Base-by-base conservation (phyloP, 2,329 filamentous ascomycete genomes). In the Aspergillus sp. region DNA sequence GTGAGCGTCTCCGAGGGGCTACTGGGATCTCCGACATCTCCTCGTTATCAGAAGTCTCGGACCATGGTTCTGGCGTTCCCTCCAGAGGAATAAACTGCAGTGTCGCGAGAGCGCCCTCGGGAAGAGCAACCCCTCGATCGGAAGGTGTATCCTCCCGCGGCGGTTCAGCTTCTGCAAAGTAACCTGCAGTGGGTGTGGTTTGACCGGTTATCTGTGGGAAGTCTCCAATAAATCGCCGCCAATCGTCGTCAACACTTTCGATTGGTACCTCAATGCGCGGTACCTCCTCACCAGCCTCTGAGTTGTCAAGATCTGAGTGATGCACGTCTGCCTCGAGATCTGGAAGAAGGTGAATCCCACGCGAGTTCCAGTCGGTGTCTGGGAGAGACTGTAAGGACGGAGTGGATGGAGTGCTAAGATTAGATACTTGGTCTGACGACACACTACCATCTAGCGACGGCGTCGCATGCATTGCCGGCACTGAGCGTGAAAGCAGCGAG, bases 381-480 rank as follows among this genome's bases (percentile, higher is more conserved):
- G 81, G 77, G 37, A 81, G 79, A 9, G 79, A 78, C 31, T 76
- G 85, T 63, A 90, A 82, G 59, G 93, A 83, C 14, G 93, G 93
- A 0, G 93, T 97, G 11, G 90, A 86, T 5, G 93, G 92, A 49
- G 91, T 91, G 68, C 91, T 96, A 72, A 92, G 83, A 53, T 83
- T 84, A 2, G 91, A 90, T 73, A 96, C 84, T 71, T 96, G 92
- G 70, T 97, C 93, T 2, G 93, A 96, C 8, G 87, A 89, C 67
- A 95, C 78, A 75, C 91, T 96, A 21, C 92, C 93, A 76, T 96
- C 93, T 3, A 96, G 81, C 4, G 93, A 97, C 3, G 93, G 93
- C 4, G 93, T 89, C 6, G 90, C 89, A 55, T 91, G 93, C 31
- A 86, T 84, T 37, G 86, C 87, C 2, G 91, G 91, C 3, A 93